Base-by-base conservation (phyloP, 331 rosid genomes). In the Dryas integrifolia region DNA sequence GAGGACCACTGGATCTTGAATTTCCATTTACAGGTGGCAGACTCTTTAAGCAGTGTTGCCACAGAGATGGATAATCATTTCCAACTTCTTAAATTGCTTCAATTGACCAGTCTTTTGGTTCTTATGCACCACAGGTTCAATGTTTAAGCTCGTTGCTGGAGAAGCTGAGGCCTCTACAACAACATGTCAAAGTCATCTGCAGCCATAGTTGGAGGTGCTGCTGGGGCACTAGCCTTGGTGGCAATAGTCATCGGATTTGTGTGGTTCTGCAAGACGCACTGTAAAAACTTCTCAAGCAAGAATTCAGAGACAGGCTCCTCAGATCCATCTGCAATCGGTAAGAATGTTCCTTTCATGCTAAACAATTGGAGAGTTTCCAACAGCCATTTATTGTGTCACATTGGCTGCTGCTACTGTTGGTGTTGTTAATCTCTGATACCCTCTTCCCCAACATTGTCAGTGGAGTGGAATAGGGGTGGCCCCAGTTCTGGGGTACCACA, bases 261-360 rank as follows among this genome's bases (percentile, higher is more conserved):
- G 65, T 80, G 85, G 85, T 72, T 84, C 57, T 77, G 66, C 83
- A 84, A 68, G 72, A 53, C 65, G 4, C 77, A 77, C 4, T 57
- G 71, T 56, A 74, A 66, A 60, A 75, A 59, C 46, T 51, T 70
- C 6, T 11, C 81, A 13, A 77, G 77, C 82, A 72, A 44, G 67
- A 80, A 72, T 46, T 84, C 88, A 0, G 88, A 84, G n/a, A 84
- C 85, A 0, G 85, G 79, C 56, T 84, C 88, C 43, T 84, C 88
- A 53, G 79, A 84, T 76, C 85, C 87, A 48, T 74, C 85, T 77
- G 71, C 88, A 48, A 14, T 77, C 11, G 81, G 88, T 84, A 79
- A 79, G 66, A 1, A 3, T 9, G 18, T 21, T 24, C 3, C 45
- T 66, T 78, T 59, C 4, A 14, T 16, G 44, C 9, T 18, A 49